A percentile compares a stretch with the other conserved stretches of the same genome.
Evolutionary conservation across 257 asterid genomes (phyloP).

Genomic region (Nicotiana sylvestris): DNA sequence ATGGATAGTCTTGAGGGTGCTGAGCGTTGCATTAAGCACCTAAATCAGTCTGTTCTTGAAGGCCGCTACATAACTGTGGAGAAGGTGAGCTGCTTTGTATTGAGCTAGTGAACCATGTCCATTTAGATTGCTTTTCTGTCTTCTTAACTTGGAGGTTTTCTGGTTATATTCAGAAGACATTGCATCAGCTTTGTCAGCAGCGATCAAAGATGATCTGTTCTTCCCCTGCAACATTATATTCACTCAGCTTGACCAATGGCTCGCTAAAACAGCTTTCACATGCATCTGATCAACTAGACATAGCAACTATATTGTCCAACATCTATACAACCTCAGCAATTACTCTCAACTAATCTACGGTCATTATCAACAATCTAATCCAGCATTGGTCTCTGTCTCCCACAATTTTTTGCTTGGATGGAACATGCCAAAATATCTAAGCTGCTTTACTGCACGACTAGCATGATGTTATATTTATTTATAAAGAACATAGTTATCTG

Average conservation of each 20-base stretch:
- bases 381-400: constrained; percentile 45
- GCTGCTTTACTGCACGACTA: constrained; percentile 9
- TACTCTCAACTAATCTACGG: constrained; percentile 91
- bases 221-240: constrained; percentile 78
- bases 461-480: neutral
- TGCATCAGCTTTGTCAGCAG: constrained; percentile 95
- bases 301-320: constrained; percentile 90
- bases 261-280: constrained; percentile 94
- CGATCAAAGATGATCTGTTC: constrained; percentile 95
- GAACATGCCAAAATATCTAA: constrained; percentile 7
- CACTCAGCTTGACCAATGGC: constrained; percentile 57
- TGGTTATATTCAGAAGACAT: constrained; percentile 96
- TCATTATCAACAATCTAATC: constrained; percentile 90
- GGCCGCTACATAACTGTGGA: constrained; percentile 71
- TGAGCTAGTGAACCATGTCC: constrained; percentile 32
- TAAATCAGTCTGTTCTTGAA: constrained; percentile 44
- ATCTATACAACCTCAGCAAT: constrained; percentile 94
- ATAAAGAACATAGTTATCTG: constrained; percentile 2
- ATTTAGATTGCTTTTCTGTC: constrained; percentile 38
- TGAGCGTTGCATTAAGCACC: constrained; percentile 36
- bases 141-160: constrained; percentile 82
- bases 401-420: constrained; percentile 10
- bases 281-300: constrained; percentile 93
- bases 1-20: constrained; percentile 45
- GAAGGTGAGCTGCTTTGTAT: constrained; percentile 57